Percentiles rank a stretch among this genome's conserved stretches.
Conservation (phyloP, 106 monocot species). For the Vanilla planifolia region DNA sequence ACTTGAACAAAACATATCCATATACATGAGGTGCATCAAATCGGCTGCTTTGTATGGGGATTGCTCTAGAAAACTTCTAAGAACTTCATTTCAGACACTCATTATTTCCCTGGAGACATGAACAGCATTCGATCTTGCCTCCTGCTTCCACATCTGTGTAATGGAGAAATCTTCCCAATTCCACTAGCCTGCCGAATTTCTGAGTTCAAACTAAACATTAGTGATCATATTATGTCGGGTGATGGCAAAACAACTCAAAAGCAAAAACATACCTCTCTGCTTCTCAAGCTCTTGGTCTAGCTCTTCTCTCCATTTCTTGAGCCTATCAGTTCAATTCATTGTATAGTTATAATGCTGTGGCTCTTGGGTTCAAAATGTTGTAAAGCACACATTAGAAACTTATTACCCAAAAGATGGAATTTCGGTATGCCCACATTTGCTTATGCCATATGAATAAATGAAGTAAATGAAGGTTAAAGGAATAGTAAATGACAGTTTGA, state of each 20-base stretch:
- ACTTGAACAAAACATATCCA: not conserved
- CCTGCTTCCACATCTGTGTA: constrained; percentile 22
- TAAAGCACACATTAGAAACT: constrained; percentile 12
- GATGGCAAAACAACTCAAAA: not conserved
- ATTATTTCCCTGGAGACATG: constrained; percentile 28
- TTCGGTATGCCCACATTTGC: not conserved
- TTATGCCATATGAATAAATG: not conserved
- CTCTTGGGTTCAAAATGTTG: no score
- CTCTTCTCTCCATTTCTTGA: constrained; percentile 85
- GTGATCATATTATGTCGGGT: not conserved
- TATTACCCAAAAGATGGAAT: not conserved
- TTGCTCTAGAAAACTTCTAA: not conserved
- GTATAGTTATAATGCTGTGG: no score
- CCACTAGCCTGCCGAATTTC: constrained; percentile 47
- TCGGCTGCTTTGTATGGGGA: not conserved
- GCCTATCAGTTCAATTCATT: constrained; percentile 38
- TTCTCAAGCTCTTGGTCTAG: constrained; percentile 73
- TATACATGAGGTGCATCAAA: not conserved
- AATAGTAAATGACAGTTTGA: not conserved
- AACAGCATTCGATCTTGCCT: constrained; percentile 38
- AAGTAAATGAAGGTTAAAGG: not conserved
- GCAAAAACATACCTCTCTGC: constrained; percentile 37
- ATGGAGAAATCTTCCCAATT: constrained; percentile 43
- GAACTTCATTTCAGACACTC: not conserved
- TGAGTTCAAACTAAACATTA: constrained; percentile 14